Conservation (phyloP, 306 rosid species). For the Cucumis sativus region Cucumber_9930_V3 NC_026657.2:2497501-2498000, state of each 20-base stretch:
- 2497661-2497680: background rate
- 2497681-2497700: background rate
- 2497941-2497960: slow-evolving; percentile 6
- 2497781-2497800: background rate
- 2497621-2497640: background rate
- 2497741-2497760: background rate
- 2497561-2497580: background rate
- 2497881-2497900: slow-evolving; percentile 2
- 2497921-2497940: slow-evolving; percentile 2
- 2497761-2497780: background rate
- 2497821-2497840: background rate
- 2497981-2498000: background rate
- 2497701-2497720: background rate
- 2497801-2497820: slow-evolving; percentile 4
- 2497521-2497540: background rate
- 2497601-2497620: background rate
- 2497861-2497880: slow-evolving; percentile 1
- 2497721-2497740: background rate
- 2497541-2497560: background rate
- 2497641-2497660: background rate
- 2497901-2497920: slow-evolving; percentile 1
- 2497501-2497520: too few relatives aligned
- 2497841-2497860: background rate
- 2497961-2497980: slow-evolving; percentile 1
- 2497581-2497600: background rate